These are phyloP conservation scores for Ogataea nakhonphanomensis DNA, from an alignment of 805 yeast genomes.

Conservation along the genomic window DNA sequence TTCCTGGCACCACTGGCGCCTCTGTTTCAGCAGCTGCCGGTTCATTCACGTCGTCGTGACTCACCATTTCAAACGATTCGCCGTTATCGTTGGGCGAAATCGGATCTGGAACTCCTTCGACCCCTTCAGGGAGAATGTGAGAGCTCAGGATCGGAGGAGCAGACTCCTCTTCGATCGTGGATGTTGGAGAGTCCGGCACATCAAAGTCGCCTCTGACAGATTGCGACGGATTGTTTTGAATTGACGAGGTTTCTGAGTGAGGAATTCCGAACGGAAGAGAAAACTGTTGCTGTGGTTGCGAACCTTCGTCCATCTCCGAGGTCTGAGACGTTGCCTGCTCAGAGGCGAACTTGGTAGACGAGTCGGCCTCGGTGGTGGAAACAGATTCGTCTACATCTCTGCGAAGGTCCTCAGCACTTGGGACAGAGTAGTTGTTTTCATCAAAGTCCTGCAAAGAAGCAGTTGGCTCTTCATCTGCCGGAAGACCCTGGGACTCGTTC, in stretches of 20 bases:
- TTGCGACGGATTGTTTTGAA: conserved; percentile 86
- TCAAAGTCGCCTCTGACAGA: conserved; percentile 80
- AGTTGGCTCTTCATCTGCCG: conserved; percentile 31
- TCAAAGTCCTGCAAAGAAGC: conserved; percentile 32
- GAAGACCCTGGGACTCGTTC: neutral
- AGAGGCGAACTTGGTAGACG: conserved; percentile 19
- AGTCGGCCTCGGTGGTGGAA: conserved; percentile 22
- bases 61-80: conserved; percentile 53
- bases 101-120: conserved; percentile 14
- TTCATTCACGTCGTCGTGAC: conserved; percentile 40
- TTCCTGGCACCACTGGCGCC: conserved; percentile 13
- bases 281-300: conserved; percentile 25
- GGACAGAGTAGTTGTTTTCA: conserved; percentile 23
- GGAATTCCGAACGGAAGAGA: conserved; percentile 52
- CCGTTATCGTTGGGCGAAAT: conserved; percentile 27
- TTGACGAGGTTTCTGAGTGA: conserved; percentile 83
- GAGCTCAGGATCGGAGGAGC: conserved; percentile 30
- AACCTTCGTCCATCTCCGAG: conserved; percentile 39
- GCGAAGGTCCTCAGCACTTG: conserved; percentile 15
- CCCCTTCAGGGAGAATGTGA: conserved; percentile 30
- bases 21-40: conserved; percentile 1
- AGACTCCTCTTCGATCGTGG: conserved; percentile 32
- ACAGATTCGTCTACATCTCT: conserved; percentile 20
- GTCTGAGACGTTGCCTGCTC: conserved; percentile 46
- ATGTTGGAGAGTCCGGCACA: conserved; percentile 36